A percentile compares a stretch with the other conserved stretches of the same genome.
These are phyloP conservation scores for Candida tropicalis DNA, from an alignment of 1,139 yeast species.

Conservation along the genomic window DNA sequence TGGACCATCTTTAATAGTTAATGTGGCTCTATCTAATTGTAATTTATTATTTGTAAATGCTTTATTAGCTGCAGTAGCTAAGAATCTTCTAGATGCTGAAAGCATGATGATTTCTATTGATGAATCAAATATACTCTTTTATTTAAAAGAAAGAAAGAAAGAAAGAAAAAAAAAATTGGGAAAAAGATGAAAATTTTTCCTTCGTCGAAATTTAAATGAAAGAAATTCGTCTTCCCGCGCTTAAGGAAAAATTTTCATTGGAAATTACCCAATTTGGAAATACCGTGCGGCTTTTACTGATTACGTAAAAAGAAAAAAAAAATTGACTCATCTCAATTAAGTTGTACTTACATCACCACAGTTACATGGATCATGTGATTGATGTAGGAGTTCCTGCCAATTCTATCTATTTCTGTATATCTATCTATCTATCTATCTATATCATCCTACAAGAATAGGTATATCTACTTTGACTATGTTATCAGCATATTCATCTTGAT, in stretches of 20 bases:
- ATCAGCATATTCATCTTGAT: conserved; percentile 37
- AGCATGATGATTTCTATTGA: neutral
- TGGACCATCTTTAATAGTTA: conserved; percentile 92
- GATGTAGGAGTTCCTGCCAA: too few species aligned
- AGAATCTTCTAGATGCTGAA: conserved; percentile 16
- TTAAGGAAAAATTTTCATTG: conserved; percentile 26
- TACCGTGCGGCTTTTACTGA: neutral
- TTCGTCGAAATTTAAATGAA: neutral
- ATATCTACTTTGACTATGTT: conserved; percentile 41
- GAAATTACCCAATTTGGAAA: conserved; percentile 36
- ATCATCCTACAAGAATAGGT: conserved; percentile 46
- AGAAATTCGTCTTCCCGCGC: conserved; percentile 44
- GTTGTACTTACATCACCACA: conserved; percentile 1
- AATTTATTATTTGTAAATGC: conserved; percentile 39
- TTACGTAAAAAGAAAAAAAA: too few species aligned
- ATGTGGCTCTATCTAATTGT: conserved; percentile 77
- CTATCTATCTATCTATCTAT: neutral
- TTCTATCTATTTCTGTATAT: conserved; percentile 4
- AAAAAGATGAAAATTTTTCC: conserved; percentile 10
- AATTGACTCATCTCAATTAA: conserved; percentile 19
- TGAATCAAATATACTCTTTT: neutral
- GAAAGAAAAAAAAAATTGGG: neutral
- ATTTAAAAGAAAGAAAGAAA: neutral
- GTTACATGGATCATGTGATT: conserved; percentile 1
- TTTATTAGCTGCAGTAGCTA: conserved; percentile 31